phyloP scores from a whole-genome alignment of 805 yeast species.

The Yarrowia sp. region DNA sequence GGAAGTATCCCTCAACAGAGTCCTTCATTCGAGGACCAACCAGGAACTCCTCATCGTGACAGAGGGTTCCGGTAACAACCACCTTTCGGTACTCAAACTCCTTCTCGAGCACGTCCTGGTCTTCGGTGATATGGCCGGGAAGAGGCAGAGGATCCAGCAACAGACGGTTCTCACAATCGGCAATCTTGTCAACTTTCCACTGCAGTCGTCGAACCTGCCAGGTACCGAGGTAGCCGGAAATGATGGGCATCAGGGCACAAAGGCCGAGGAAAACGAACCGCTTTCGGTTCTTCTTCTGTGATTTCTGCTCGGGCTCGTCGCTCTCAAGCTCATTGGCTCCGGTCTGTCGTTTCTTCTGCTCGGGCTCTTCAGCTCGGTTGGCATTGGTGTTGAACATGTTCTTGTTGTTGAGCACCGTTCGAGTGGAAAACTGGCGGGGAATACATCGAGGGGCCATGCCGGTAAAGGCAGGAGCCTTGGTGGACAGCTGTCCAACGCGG shows the following conservation, averaged over 20 bases:
- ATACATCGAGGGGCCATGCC: background rate
- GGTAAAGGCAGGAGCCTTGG: background rate
- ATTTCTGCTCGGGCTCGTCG: slow-evolving; percentile 9
- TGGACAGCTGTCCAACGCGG: background rate
- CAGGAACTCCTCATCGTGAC: slow-evolving; percentile 81
- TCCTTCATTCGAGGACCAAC: slow-evolving; percentile 85
- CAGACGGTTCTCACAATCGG: slow-evolving; percentile 77
- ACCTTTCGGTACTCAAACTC: slow-evolving; percentile 84
- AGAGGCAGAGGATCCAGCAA: slow-evolving; percentile 69
- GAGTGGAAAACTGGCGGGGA: slow-evolving; percentile 1
- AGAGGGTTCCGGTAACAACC: slow-evolving; percentile 70
- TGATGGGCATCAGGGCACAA: slow-evolving; percentile 71
- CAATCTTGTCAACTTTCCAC: slow-evolving; percentile 85
- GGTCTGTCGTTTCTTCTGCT: slow-evolving; percentile 14
- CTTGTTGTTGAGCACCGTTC: slow-evolving; percentile 16
- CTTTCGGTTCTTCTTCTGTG: slow-evolving; percentile 34
- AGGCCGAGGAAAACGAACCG: slow-evolving; percentile 43
- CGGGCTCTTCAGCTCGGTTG: background rate
- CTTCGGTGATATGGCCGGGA: slow-evolving; percentile 52
- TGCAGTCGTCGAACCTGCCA: slow-evolving; percentile 86
- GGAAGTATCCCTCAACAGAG: slow-evolving; percentile 70
- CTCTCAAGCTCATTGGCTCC: slow-evolving; percentile 23
- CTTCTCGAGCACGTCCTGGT: slow-evolving; percentile 52
- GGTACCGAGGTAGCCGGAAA: slow-evolving; percentile 80
- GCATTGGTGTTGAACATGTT: slow-evolving; percentile 22